Base-by-base conservation (phyloP, 192 early-diverging fungal genomes). In the Backusella circina region DNA sequence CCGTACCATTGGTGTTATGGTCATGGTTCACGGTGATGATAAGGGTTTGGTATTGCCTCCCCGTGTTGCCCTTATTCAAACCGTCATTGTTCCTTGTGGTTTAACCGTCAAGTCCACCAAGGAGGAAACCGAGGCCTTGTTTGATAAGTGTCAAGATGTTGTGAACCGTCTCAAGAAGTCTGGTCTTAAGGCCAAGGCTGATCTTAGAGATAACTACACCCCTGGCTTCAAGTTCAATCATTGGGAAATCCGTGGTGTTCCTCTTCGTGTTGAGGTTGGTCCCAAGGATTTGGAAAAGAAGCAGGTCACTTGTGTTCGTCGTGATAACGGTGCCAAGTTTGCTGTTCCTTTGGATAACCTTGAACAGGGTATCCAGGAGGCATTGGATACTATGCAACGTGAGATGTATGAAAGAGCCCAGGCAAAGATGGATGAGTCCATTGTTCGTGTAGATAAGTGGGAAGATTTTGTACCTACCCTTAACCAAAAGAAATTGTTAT, bases 191-290 rank as follows among this genome's bases (percentile, higher is more conserved):
- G 28, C 47, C 57, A 81, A 81, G 75, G 67, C 75, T 54, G 79
- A 81, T 44, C 33, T 81, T 50, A 57, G 79, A 61, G 79, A 81
- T 5, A 81, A 76, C 64, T 81, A 81, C 38, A 81, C 94, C 32
- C 93, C 97, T 70, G 97, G 96, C 15, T 96, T 91, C 90, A 99
- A 99, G 87, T 99, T 95, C 92, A 98, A 95, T 89, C 96, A 99
- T 88, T 99, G 98, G 98, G 97, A 99, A 82, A 71, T 79, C 65
- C 87, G 96, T 83, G 98, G 98, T 84, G 95, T 97, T 76, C 98
- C 98, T 36, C 73, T 99, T 74, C 95, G 98, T 69, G 84, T 99
- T 54, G 98, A 99, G 88, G 87, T 99, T 37, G 98, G 98, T 31
- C 97, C 97, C 75, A 96, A 93, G 80, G 98, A 99, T 86, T 76